Evolutionary conservation across 768 basidiomycete genomes (phyloP).

Genomic region (Zangia roseola): DNA sequence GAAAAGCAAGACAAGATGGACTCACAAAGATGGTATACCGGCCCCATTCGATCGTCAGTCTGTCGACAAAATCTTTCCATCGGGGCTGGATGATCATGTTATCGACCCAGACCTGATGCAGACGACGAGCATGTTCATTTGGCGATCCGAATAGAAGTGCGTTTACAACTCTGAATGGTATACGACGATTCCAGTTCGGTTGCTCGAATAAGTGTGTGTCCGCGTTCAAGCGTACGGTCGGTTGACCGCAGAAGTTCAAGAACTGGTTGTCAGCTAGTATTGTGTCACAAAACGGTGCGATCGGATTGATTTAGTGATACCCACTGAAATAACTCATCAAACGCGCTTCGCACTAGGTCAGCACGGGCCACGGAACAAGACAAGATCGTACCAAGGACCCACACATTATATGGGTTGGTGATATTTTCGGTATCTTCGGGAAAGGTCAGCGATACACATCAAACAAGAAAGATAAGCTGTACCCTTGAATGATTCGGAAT

Average conservation of each 20-base stretch:
- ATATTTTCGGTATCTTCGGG: background rate
- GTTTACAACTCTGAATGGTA: background rate
- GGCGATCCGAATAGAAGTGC: conserved; percentile 2
- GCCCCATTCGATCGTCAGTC: conserved; percentile 6
- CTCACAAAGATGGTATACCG: conserved; percentile 17
- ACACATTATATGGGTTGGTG: conserved; percentile 5
- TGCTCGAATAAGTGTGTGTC: conserved; percentile 10
- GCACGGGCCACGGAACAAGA: background rate
- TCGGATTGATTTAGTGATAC: background rate
- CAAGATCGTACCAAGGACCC: conserved; percentile 10
- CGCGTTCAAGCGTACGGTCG: conserved; percentile 12
- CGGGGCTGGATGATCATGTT: too few species aligned
- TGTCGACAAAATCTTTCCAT: conserved; percentile 11
- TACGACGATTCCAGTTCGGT: conserved; percentile 2
- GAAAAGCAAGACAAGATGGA: background rate
- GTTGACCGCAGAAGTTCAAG: conserved; percentile 11
- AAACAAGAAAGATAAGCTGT: background rate
- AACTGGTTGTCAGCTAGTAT: conserved; percentile 15
- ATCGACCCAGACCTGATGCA: conserved; percentile 14
- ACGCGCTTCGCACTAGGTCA: conserved; percentile 7
- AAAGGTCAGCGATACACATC: background rate
- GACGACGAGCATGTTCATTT: conserved; percentile 9
- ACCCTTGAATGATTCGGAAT: conserved; percentile 16
- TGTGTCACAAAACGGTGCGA: background rate
- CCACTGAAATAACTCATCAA: conserved; percentile 13